These are phyloP conservation scores for Pythium folliculosum DNA, from an alignment of 352 stramenopile genomes.

Conservation along the genomic window DNA sequence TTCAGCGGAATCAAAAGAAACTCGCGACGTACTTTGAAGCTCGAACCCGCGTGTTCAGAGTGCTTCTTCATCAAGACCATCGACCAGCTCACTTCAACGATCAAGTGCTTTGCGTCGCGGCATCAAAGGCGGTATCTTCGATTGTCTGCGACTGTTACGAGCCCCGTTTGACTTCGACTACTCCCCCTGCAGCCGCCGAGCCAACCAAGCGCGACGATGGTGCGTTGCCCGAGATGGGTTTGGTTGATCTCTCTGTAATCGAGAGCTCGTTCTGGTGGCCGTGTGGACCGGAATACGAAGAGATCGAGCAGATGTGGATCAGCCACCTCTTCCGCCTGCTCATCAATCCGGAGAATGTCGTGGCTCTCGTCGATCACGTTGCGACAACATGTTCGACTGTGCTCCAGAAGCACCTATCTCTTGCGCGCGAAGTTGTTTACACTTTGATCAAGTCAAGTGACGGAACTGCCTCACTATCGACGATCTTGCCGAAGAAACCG, in stretches of 20 bases:
- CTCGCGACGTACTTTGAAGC: constrained; percentile 64
- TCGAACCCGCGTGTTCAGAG: constrained; percentile 49
- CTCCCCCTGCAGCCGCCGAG: constrained; percentile 21
- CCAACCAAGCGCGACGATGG: constrained; percentile 56
- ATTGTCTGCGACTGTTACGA: constrained; percentile 84
- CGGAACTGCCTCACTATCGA: not conserved
- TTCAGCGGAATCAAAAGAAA: constrained; percentile 31
- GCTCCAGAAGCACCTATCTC: constrained; percentile 77
- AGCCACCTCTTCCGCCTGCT: constrained; percentile 68
- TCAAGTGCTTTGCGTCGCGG: constrained; percentile 46
- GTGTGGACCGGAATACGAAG: constrained; percentile 35
- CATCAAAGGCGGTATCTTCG: constrained; percentile 60
- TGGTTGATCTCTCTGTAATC: constrained; percentile 73
- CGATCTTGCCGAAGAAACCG: constrained; percentile 32
- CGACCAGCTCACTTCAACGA: constrained; percentile 56
- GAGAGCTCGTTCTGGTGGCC: constrained; percentile 85
- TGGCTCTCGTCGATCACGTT: constrained; percentile 73
- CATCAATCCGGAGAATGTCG: constrained; percentile 60
- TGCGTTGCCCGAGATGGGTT: constrained; percentile 65
- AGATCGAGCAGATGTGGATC: constrained; percentile 66
- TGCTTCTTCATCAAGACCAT: constrained; percentile 56
- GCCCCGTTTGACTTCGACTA: constrained; percentile 32
- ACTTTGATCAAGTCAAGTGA: constrained; percentile 31
- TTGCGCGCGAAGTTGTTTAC: constrained; percentile 72
- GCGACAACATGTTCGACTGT: constrained; percentile 73